A percentile compares a stretch with the other conserved stretches of the same genome.
Evolutionary conservation across 169 alveolate genomes (phyloP).

Genomic region (Eimeria acervulina): DNA sequence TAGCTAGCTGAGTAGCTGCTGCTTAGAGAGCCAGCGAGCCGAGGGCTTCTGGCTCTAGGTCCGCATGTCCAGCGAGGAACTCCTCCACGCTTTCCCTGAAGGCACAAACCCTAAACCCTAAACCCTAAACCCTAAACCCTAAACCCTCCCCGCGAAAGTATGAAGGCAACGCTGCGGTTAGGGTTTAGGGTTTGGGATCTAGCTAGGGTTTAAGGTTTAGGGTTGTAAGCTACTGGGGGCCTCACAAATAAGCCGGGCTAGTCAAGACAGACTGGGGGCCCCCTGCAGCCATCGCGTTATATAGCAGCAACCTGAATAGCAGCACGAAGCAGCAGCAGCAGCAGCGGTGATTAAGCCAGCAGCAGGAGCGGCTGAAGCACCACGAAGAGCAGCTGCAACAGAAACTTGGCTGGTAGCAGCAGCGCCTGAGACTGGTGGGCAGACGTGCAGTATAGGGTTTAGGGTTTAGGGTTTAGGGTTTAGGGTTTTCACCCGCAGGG

Average conservation of each 20-base stretch:
- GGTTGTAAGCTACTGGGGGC: neutral
- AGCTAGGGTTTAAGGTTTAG: slow-evolving; percentile 48
- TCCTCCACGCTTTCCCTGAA: neutral
- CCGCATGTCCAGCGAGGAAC: slow-evolving; percentile 10
- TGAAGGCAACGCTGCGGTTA: neutral
- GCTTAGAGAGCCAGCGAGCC: neutral
- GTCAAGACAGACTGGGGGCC: slow-evolving; percentile 9
- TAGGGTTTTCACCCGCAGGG: slow-evolving; percentile 46
- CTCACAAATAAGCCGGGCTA: neutral
- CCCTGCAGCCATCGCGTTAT: slow-evolving; percentile 48
- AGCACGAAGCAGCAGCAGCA: slow-evolving; percentile 10
- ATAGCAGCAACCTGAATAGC: slow-evolving; percentile 55
- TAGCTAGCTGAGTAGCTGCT: neutral
- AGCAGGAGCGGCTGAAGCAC: neutral
- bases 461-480: slow-evolving; percentile 32
- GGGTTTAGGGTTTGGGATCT: slow-evolving; percentile 53
- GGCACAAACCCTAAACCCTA: slow-evolving; percentile 27
- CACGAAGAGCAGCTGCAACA: neutral
- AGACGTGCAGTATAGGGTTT: slow-evolving; percentile 7
- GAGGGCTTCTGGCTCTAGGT: slow-evolving; percentile 40
- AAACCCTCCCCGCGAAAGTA: neutral
- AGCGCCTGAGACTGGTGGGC: neutral
- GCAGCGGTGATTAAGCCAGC: neutral
- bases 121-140: slow-evolving; percentile 25
- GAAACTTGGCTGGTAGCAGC: slow-evolving; percentile 21